These are phyloP conservation scores for Curvularia lunata DNA, from an alignment of 2,329 filamentous ascomycete genomes.

Conservation along the genomic window DNA sequence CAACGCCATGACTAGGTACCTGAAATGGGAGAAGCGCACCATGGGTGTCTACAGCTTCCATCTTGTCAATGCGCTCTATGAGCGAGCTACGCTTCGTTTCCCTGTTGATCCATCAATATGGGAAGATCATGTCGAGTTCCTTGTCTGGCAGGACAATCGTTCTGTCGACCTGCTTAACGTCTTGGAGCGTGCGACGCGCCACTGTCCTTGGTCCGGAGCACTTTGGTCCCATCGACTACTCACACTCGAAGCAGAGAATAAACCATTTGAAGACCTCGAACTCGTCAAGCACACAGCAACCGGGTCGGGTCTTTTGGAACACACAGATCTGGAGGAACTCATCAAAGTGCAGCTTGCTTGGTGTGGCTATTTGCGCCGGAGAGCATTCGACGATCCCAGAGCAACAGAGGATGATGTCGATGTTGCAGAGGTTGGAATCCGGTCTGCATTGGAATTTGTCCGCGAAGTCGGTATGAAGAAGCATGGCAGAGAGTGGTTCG, in stretches of 20 bases:
- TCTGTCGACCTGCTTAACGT: slow-evolving; percentile 67
- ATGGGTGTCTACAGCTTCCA: slow-evolving; percentile 61
- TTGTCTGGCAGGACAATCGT: slow-evolving; percentile 60
- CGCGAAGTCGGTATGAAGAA: slow-evolving; percentile 77
- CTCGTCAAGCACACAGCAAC: slow-evolving; percentile 92
- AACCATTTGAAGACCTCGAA: slow-evolving; percentile 81
- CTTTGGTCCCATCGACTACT: slow-evolving; percentile 92
- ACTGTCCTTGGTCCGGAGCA: slow-evolving; percentile 90
- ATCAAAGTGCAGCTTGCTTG: slow-evolving; percentile 91
- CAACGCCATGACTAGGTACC: slow-evolving; percentile 67
- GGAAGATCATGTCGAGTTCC: slow-evolving; percentile 82
- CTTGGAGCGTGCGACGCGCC: slow-evolving; percentile 80
- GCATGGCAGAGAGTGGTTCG: slow-evolving; percentile 77
- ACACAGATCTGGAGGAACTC: slow-evolving; percentile 83
- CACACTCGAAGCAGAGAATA: slow-evolving; percentile 77
- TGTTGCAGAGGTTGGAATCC: slow-evolving; percentile 87
- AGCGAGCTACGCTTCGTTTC: slow-evolving; percentile 77
- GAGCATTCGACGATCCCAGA: slow-evolving; percentile 74
- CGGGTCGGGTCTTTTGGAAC: slow-evolving; percentile 81
- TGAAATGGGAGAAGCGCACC: slow-evolving; percentile 81
- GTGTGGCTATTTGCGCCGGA: slow-evolving; percentile 91
- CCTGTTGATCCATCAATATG: slow-evolving; percentile 77
- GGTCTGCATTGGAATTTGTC: slow-evolving; percentile 84
- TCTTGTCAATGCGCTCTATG: slow-evolving; percentile 70
- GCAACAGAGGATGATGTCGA: slow-evolving; percentile 79